phyloP scores from a whole-genome alignment of 371 early-diverging fungal genomes.

The Phascolomyces articulosus region DNA sequence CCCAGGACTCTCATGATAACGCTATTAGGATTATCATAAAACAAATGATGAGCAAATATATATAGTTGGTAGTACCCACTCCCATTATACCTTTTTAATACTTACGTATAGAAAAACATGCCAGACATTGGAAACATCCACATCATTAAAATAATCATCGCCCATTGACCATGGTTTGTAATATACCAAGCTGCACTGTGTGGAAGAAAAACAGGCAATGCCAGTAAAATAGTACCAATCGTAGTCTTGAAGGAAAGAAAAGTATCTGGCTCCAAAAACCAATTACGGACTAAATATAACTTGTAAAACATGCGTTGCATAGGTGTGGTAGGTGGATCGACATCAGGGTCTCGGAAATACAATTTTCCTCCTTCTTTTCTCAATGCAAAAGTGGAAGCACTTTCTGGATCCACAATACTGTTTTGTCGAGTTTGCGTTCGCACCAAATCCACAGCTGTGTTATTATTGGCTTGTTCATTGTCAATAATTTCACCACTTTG shows the following conservation, averaged over 20 bases:
- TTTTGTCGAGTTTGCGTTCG: constrained; percentile 12
- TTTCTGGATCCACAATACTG: not conserved
- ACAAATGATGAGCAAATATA: too few species aligned
- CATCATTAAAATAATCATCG: constrained; percentile 36
- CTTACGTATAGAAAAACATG: constrained; percentile 40
- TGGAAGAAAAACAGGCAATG: constrained; percentile 36
- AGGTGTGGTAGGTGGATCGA: constrained; percentile 29
- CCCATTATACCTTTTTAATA: not conserved
- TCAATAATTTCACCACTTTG: constrained; percentile 7
- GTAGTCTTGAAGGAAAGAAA: constrained; percentile 44
- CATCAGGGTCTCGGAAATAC: constrained; percentile 40
- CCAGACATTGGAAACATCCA: constrained; percentile 50
- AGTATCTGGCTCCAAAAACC: constrained; percentile 32
- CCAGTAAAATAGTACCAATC: constrained; percentile 35
- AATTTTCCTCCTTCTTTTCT: constrained; percentile 2
- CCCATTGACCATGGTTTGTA: constrained; percentile 48
- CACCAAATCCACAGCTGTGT: constrained; percentile 13
- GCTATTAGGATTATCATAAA: constrained; percentile 17
- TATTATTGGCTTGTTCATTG: not conserved
- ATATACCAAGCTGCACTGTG: constrained; percentile 34
- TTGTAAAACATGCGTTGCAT: constrained; percentile 29
- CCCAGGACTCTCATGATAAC: constrained; percentile 33
- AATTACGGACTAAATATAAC: constrained; percentile 19
- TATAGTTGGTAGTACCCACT: too few species aligned
- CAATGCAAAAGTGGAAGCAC: not conserved